Base-by-base conservation (phyloP, 2,329 filamentous ascomycete species). In the Penicillium hesseltinei region DNA sequence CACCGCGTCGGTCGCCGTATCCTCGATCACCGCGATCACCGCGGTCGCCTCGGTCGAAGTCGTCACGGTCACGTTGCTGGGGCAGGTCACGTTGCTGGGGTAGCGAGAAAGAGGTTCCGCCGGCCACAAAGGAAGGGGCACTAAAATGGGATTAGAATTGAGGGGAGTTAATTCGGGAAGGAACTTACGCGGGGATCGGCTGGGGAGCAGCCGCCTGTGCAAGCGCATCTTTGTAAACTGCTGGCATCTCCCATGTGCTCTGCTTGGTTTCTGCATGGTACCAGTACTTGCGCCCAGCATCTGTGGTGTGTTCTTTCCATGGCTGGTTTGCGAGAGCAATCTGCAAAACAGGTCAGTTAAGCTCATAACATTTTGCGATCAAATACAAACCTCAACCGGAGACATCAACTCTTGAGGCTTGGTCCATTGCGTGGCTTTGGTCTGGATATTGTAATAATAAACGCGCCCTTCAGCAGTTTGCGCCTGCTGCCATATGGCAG, bases 191-290 rank as follows among this genome's bases (percentile, higher is more conserved):
- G 39, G 75, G 66, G 35, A 78, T 76, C 57, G 76, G 75, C 38
- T 77, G 74, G 29, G 78, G 72, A 19, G 75, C 71, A 54, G 72
- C 72, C 52, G 66, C 80, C 62, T 85, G 83, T 51, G 87, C 87
- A 57, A 92, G 80, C 59, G 90, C 89, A 66, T 83, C 82, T 71
- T 90, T 91, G 77, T 92, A 92, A 61, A 79, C 85, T 54, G 91
- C 89, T 55, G 94, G 94, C 83, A 96, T 92, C 69, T 92, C 89
- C 94, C 94, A 99, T 33, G 90, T 91, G 73, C 92, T 97, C 78
- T 92, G 84, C 76, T 93, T 92, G 44, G 90, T 92, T 75, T 95
- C 89, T 35, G 88, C 90, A 75, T 99, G 94, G 75, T 92, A 93
- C 90, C 92, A 99, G 77, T 99, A 99, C 72, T 93, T 91, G 68